phyloP scores from a whole-genome alignment of 495 filamentous ascomycete genomes.

The Penicillium egyptiacum region DNA sequence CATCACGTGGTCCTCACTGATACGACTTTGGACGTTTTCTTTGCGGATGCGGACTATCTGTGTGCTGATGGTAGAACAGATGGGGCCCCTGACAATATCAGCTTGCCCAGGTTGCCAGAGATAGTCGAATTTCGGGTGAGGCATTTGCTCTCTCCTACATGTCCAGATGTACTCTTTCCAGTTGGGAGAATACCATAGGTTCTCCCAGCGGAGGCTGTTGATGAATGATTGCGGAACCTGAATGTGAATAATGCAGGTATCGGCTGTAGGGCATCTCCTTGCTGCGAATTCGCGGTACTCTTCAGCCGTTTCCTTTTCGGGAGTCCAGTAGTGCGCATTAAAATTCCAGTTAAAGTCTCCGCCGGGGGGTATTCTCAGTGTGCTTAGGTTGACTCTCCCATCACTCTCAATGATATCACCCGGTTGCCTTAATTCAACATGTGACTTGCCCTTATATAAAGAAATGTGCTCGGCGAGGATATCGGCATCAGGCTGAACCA shows the following conservation, averaged over 20 bases:
- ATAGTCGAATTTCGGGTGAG: slow-evolving; percentile 5
- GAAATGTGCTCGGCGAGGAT: slow-evolving; percentile 5
- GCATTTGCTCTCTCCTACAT: neutral
- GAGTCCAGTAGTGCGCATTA: slow-evolving; percentile 5
- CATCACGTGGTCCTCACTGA: slow-evolving; percentile 5
- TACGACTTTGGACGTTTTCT: slow-evolving; percentile 5
- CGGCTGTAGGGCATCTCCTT: slow-evolving; percentile 3
- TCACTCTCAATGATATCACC: slow-evolving; percentile 8
- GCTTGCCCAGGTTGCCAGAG: slow-evolving; percentile 5
- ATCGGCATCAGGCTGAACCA: slow-evolving; percentile 1
- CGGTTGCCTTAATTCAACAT: neutral
- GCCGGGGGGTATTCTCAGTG: neutral
- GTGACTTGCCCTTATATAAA: slow-evolving; percentile 4
- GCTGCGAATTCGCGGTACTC: slow-evolving; percentile 2
- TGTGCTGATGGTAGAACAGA: slow-evolving; percentile 1
- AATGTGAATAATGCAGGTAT: slow-evolving; percentile 8
- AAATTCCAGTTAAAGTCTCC: neutral
- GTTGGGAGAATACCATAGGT: slow-evolving; percentile 6
- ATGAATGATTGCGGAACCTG: slow-evolving; percentile 3
- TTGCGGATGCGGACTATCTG: slow-evolving; percentile 1
- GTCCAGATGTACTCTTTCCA: slow-evolving; percentile 7
- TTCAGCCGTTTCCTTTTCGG: slow-evolving; percentile 3
- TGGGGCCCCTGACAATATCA: slow-evolving; percentile 1
- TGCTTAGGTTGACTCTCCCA: slow-evolving; percentile 1
- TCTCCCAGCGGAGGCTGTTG: neutral